Conservation (phyloP, 768 basidiomycete genomes). For the Rubroboletus satanas region DNA sequence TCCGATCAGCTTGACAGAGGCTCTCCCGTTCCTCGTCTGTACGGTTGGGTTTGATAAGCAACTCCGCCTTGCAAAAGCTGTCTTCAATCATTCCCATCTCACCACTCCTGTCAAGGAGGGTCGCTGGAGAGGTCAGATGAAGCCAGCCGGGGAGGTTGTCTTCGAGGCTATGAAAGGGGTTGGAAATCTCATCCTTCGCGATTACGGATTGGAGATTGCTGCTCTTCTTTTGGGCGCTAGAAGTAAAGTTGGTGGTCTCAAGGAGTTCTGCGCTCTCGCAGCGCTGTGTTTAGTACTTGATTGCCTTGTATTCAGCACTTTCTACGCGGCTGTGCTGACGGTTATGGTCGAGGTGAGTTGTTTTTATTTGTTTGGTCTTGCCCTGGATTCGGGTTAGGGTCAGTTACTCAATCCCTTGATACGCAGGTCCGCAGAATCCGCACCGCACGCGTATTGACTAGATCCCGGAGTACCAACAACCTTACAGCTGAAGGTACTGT, state of each 20-base stretch:
- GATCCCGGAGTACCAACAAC: slow-evolving; percentile 33
- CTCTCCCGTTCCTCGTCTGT: slow-evolving; percentile 95
- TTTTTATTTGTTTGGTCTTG: slow-evolving; percentile 12
- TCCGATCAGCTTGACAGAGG: slow-evolving; percentile 89
- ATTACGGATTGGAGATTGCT: slow-evolving; percentile 89
- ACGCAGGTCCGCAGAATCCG: slow-evolving; percentile 67
- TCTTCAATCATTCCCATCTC: slow-evolving; percentile 79
- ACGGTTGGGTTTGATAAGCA: slow-evolving; percentile 99
- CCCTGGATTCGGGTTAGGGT: slow-evolving; percentile 10
- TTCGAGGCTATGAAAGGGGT: slow-evolving; percentile 76
- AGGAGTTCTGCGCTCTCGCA: slow-evolving; percentile 93
- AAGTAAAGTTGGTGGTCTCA: slow-evolving; percentile 81
- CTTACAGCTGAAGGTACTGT: slow-evolving; percentile 29
- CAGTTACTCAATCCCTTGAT: slow-evolving; percentile 11
- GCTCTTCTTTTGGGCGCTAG: slow-evolving; percentile 86
- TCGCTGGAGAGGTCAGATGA: slow-evolving; percentile 46
- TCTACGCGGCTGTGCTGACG: slow-evolving; percentile 84
- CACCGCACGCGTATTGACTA: slow-evolving; percentile 49
- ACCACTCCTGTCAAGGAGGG: slow-evolving; percentile 36
- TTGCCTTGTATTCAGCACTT: slow-evolving; percentile 84
- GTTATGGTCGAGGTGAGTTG: slow-evolving; percentile 88
- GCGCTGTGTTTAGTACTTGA: slow-evolving; percentile 85
- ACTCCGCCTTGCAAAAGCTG: slow-evolving; percentile 82
- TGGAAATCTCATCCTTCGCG: slow-evolving; percentile 82
- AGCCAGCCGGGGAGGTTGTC: slow-evolving; percentile 80